phyloP scores from a whole-genome alignment of 805 yeast species.

The Zygosaccharomyces gambellarensis region DNA sequence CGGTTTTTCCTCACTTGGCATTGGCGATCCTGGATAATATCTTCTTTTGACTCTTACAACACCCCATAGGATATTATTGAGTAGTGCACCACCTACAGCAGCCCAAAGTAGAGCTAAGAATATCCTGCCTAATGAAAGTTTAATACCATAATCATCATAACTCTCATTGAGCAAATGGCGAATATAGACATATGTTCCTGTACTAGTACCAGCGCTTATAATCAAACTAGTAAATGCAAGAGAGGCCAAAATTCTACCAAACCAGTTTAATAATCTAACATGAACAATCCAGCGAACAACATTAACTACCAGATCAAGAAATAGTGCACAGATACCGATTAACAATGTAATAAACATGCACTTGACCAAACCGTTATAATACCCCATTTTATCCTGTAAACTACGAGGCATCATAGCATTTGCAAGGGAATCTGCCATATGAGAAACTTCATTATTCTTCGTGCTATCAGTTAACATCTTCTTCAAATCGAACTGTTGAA shows the following conservation, averaged over 20 bases:
- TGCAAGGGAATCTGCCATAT: conserved; percentile 20
- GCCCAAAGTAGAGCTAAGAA: conserved; percentile 66
- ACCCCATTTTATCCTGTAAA: conserved; percentile 42
- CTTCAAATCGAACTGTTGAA: conserved; percentile 28
- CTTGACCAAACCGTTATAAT: conserved; percentile 45
- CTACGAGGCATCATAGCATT: conserved; percentile 50
- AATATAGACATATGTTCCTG: conserved; percentile 55
- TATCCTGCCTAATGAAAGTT: conserved; percentile 44
- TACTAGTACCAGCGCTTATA: conserved; percentile 51
- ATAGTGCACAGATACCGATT: conserved; percentile 43
- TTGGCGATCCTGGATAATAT: conserved; percentile 12
- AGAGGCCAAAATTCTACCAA: conserved; percentile 43
- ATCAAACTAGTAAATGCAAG: conserved; percentile 38
- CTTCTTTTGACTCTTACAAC: conserved; percentile 19
- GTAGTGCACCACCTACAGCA: conserved; percentile 45
- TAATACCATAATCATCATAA: conserved; percentile 47
- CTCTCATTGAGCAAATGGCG: conserved; percentile 48
- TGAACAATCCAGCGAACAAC: conserved; percentile 34
- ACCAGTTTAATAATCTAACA: conserved; percentile 44
- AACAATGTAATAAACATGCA: conserved; percentile 56
- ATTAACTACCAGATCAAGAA: conserved; percentile 39
- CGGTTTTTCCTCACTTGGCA: conserved; percentile 20
- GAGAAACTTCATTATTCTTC: conserved; percentile 24
- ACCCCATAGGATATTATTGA: conserved; percentile 41
- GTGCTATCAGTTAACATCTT: conserved; percentile 25